A percentile compares a stretch with the other conserved stretches of the same genome.
Conservation (phyloP, 768 basidiomycete genomes). For the Suillus ampliporus region DNA sequence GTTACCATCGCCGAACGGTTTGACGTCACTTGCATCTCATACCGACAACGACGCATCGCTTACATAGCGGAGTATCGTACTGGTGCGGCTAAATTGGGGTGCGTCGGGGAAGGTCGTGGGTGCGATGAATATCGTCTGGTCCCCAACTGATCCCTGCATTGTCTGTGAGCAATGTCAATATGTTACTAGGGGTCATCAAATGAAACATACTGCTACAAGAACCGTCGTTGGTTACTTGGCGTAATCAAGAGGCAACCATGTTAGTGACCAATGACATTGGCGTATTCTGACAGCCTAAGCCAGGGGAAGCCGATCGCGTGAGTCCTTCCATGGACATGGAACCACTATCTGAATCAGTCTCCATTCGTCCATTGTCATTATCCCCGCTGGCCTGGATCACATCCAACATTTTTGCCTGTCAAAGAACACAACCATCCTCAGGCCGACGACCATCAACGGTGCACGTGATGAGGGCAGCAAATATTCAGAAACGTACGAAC, state of each 20-base stretch:
- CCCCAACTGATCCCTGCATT: neutral
- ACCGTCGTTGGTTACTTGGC: neutral
- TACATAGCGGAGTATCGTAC: neutral
- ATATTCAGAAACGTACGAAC: too few relatives aligned
- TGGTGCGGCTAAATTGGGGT: neutral
- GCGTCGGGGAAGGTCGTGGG: neutral
- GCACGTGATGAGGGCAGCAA: too few relatives aligned
- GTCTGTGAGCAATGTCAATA: neutral
- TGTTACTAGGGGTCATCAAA: neutral
- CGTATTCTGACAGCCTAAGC: slow-evolving; percentile 1
- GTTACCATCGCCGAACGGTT: neutral
- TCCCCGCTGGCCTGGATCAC: neutral
- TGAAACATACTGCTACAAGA: neutral
- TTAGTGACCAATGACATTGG: neutral
- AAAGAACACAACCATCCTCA: neutral
- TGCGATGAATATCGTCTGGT: neutral
- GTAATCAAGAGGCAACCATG: neutral
- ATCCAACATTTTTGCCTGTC: neutral
- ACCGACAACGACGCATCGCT: neutral
- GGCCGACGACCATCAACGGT: too few relatives aligned
- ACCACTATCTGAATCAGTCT: neutral
- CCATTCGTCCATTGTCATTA: neutral
- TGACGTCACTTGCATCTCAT: neutral
- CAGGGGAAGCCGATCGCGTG: neutral
- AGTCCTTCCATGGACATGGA: neutral